Conservation (phyloP, 495 filamentous ascomycete species). For the Trypethelium eluteriae region DNA sequence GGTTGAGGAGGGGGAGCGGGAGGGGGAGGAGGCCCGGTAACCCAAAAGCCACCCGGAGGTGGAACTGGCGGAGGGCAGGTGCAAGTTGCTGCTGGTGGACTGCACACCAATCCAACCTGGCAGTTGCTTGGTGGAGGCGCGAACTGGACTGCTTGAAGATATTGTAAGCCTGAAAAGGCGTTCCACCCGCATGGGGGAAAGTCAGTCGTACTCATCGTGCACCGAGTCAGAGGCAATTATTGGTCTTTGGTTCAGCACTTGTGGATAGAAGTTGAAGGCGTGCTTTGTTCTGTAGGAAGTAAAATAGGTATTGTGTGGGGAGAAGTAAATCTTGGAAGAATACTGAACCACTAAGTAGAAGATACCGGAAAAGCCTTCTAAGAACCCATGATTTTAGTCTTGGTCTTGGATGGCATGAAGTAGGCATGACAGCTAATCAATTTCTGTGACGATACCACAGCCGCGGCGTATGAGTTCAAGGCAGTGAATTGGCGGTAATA, state of each 20-base stretch:
- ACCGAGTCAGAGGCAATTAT: background rate
- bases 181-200: constrained; percentile 1
- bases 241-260: background rate
- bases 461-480: background rate
- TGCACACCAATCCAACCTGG: background rate
- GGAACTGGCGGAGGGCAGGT: background rate
- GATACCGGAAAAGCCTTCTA: background rate
- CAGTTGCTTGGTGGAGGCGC: background rate
- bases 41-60: background rate
- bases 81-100: constrained; percentile 4
- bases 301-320: background rate
- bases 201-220: background rate
- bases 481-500: background rate
- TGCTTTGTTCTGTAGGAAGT: too few relatives aligned
- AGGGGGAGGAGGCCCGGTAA: background rate
- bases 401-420: background rate
- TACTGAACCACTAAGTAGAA: background rate
- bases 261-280: too few relatives aligned
- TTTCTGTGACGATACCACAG: background rate
- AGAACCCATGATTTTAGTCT: background rate
- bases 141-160: background rate
- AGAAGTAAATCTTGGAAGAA: background rate
- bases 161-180: constrained; percentile 10
- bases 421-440: background rate
- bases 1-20: background rate